Percentiles rank a stretch among this genome's conserved stretches.
Evolutionary conservation across 2,329 filamentous ascomycete species (phyloP).

Genomic region (Aspergillus oerlinghausenensis): DNA sequence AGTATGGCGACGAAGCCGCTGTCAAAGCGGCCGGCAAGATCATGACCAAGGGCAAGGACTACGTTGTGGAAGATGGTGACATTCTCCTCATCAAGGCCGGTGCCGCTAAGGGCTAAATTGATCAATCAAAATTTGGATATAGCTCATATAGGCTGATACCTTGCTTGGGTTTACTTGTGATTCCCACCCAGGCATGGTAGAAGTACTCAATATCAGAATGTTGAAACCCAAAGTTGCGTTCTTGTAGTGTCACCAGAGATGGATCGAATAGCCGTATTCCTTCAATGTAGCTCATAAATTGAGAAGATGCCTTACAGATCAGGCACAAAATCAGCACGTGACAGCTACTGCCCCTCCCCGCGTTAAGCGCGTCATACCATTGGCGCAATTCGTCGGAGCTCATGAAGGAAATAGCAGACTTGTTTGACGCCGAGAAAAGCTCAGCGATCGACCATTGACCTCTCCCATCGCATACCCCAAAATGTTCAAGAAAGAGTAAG

Average conservation of each 20-base stretch:
- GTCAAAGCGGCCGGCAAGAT: conserved; percentile 94
- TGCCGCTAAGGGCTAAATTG: conserved; percentile 43
- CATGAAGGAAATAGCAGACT: neutral
- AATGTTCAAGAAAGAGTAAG: conserved; percentile 94
- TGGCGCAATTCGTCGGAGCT: conserved; percentile 5
- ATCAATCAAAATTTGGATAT: conserved; percentile 4
- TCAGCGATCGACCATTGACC: conserved; percentile 4
- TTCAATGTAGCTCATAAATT: neutral
- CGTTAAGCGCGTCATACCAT: conserved; percentile 20
- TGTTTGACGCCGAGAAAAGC: neutral
- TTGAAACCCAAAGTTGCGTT: neutral
- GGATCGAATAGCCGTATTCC: neutral
- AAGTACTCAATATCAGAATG: neutral
- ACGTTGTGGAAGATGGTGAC: conserved; percentile 56
- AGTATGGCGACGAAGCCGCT: conserved; percentile 80
- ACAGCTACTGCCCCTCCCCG: conserved; percentile 20
- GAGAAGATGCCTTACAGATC: neutral
- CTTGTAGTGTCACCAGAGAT: neutral
- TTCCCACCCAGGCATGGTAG: neutral
- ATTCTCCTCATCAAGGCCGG: conserved; percentile 76
- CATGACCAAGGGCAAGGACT: conserved; percentile 98
- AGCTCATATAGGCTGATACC: neutral
- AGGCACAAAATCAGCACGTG: conserved; percentile 7
- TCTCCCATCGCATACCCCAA: conserved; percentile 15
- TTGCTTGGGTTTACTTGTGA: conserved; percentile 3